phyloP scores from a whole-genome alignment of 1,139 yeast species.

The Geotrichum histeridarum region DNA sequence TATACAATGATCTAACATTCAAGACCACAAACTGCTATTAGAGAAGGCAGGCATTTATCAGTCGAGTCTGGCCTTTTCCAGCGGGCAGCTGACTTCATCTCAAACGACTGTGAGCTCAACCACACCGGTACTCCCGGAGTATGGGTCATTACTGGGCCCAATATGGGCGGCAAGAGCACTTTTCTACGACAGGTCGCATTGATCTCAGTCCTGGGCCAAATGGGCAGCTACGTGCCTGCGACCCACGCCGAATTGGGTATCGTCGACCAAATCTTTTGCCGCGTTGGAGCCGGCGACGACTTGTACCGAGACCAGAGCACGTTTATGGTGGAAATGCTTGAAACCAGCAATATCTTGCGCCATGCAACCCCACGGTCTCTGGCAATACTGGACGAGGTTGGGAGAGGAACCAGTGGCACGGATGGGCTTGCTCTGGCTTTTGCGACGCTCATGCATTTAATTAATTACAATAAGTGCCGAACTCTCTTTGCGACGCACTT shows the following conservation, averaged over 20 bases:
- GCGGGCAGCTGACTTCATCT: conserved; percentile 47
- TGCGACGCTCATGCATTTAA: conserved; percentile 63
- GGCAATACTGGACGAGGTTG: conserved; percentile 93
- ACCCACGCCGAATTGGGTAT: conserved; percentile 63
- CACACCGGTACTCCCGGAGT: conserved; percentile 33
- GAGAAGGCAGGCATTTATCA: conserved; percentile 74
- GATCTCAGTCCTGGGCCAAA: conserved; percentile 81
- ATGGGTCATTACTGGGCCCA: conserved; percentile 91
- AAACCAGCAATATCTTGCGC: conserved; percentile 70
- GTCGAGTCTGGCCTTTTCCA: conserved; percentile 67
- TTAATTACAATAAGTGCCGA: conserved; percentile 57
- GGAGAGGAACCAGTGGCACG: conserved; percentile 85
- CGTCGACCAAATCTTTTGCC: conserved; percentile 79
- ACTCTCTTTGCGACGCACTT: conserved; percentile 92
- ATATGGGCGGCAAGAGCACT: conserved; percentile 97
- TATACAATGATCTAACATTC: conserved; percentile 10
- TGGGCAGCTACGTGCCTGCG: conserved; percentile 89
- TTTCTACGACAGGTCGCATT: conserved; percentile 83
- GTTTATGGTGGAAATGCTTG: conserved; percentile 98
- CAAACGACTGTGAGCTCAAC: conserved; percentile 55
- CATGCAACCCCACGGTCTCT: conserved; percentile 73
- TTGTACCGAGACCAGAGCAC: conserved; percentile 82
- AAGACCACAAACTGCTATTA: conserved; percentile 38
- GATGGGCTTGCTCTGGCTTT: conserved; percentile 91
- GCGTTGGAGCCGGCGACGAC: conserved; percentile 90